These are phyloP conservation scores for Remersonia thermophila DNA, from an alignment of 2,329 filamentous ascomycete species.

Conservation along the genomic window DNA sequence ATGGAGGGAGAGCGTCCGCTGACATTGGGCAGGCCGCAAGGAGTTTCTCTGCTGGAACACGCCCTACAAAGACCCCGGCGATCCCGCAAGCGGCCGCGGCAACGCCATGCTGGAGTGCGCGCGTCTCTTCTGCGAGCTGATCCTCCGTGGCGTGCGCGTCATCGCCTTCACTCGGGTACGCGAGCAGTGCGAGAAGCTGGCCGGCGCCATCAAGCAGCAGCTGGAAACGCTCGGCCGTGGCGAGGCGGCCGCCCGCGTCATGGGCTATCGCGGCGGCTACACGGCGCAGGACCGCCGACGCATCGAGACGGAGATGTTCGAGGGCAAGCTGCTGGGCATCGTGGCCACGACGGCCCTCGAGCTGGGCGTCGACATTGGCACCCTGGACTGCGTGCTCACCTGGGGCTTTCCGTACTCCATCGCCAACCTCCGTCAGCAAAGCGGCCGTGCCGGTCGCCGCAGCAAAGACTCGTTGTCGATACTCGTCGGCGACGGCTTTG, in stretches of 20 bases:
- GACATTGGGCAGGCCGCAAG: slow-evolving; percentile 43
- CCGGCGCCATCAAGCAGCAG: slow-evolving; percentile 68
- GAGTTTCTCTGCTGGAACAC: slow-evolving; percentile 98
- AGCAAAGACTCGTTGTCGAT: slow-evolving; percentile 91
- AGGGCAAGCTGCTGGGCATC: slow-evolving; percentile 83
- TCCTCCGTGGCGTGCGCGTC: slow-evolving; percentile 76
- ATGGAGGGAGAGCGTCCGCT: no score
- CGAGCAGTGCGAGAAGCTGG: slow-evolving; percentile 75
- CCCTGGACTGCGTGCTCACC: slow-evolving; percentile 83
- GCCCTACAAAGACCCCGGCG: slow-evolving; percentile 77
- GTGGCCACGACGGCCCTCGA: slow-evolving; percentile 89
- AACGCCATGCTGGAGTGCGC: slow-evolving; percentile 79
- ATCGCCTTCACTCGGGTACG: slow-evolving; percentile 88
- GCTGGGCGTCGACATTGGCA: slow-evolving; percentile 88
- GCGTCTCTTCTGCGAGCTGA: slow-evolving; percentile 76
- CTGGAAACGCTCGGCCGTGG: slow-evolving; percentile 58
- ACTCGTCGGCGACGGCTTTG: slow-evolving; percentile 76
- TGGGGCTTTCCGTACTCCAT: slow-evolving; percentile 95
- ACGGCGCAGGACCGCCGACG: slow-evolving; percentile 77
- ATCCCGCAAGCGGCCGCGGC: slow-evolving; percentile 75
- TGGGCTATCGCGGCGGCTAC: slow-evolving; percentile 93
- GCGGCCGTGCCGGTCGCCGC: slow-evolving; percentile 77
- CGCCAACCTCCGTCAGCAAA: slow-evolving; percentile 87
- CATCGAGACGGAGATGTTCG: slow-evolving; percentile 95
- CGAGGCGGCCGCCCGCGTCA: slow-evolving; percentile 69